Evolutionary conservation across 768 basidiomycete species (phyloP).

Genomic region (Leccinum broughii): DNA sequence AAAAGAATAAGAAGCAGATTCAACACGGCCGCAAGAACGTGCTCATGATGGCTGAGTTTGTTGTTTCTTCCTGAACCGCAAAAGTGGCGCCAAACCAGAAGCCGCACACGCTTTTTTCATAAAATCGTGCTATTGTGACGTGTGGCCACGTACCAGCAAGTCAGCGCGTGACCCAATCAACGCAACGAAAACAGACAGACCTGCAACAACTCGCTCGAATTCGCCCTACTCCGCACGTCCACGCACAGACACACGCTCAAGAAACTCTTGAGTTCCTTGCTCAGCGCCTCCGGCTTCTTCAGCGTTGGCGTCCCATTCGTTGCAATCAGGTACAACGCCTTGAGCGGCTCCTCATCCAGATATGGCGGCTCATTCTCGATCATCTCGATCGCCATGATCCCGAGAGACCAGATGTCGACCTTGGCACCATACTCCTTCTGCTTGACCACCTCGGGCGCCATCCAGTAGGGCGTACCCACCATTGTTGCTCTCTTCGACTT

Average conservation of each 20-base stretch:
- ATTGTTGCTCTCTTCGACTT: conserved; percentile 98
- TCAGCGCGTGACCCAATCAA: not conserved
- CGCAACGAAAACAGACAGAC: conserved; percentile 44
- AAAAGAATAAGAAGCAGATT: not conserved
- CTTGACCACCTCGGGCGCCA: conserved; percentile 98
- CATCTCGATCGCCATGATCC: conserved; percentile 99
- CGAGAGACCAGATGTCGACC: conserved; percentile 95
- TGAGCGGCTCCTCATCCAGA: conserved; percentile 91
- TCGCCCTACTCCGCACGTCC: conserved; percentile 91
- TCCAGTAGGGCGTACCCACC: conserved; percentile 98
- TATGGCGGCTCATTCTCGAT: conserved; percentile 98
- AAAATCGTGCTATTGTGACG: conserved; percentile 78
- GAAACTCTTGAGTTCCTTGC: conserved; percentile 92
- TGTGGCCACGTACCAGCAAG: not conserved
- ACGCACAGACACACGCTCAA: conserved; percentile 98
- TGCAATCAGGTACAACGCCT: conserved; percentile 93
- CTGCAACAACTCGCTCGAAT: conserved; percentile 80
- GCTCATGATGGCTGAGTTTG: conserved; percentile 37
- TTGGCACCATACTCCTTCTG: conserved; percentile 97
- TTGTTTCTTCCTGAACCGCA: conserved; percentile 78
- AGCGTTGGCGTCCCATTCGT: conserved; percentile 98
- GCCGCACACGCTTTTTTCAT: conserved; percentile 84
- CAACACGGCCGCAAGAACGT: not conserved
- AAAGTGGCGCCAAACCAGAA: conserved; percentile 79
- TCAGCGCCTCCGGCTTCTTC: conserved; percentile 92